A percentile compares a stretch with the other conserved stretches of the same genome.
These are phyloP conservation scores for Tolypocladium guangdongense DNA, from an alignment of 2,329 filamentous ascomycete genomes.

Conservation along the genomic window DNA sequence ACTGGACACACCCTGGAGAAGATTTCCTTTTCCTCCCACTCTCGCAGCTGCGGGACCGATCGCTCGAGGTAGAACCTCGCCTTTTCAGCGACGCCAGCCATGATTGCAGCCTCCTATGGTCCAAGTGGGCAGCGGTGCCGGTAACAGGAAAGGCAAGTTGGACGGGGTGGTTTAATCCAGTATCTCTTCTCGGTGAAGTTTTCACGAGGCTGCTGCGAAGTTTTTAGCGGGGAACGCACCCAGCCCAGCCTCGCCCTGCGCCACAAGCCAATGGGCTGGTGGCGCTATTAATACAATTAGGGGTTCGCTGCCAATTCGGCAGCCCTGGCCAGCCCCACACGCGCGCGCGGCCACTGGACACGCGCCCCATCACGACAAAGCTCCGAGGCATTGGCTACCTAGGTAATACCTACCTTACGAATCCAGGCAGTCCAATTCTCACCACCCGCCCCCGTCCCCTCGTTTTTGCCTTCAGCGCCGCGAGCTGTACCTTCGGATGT, in stretches of 20 bases:
- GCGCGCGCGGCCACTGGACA: background rate
- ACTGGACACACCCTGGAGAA: constrained; percentile 57
- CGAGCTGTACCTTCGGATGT: constrained; percentile 14
- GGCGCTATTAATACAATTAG: too few species aligned
- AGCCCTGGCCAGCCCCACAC: background rate
- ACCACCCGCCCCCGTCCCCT: constrained; percentile 4
- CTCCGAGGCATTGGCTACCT: constrained; percentile 5
- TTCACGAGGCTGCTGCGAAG: constrained; percentile 11
- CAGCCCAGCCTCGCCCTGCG: constrained; percentile 1
- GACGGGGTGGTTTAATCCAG: background rate
- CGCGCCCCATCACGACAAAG: constrained; percentile 5
- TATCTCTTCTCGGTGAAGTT: constrained; percentile 6
- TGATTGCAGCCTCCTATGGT: constrained; percentile 22
- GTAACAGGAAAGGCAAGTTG: background rate
- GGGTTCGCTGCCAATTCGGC: background rate
- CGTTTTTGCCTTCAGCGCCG: background rate
- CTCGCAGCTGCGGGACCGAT: constrained; percentile 80
- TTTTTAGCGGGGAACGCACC: constrained; percentile 13
- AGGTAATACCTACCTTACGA: too few species aligned
- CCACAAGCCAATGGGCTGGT: background rate
- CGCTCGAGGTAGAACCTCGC: constrained; percentile 92
- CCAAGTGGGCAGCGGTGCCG: background rate
- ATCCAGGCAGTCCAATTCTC: constrained; percentile 1
- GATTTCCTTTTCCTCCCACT: constrained; percentile 84
- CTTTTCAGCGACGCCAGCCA: constrained; percentile 84